phyloP scores from a whole-genome alignment of 306 rosid genomes.

The Pueraria montana region DNA sequence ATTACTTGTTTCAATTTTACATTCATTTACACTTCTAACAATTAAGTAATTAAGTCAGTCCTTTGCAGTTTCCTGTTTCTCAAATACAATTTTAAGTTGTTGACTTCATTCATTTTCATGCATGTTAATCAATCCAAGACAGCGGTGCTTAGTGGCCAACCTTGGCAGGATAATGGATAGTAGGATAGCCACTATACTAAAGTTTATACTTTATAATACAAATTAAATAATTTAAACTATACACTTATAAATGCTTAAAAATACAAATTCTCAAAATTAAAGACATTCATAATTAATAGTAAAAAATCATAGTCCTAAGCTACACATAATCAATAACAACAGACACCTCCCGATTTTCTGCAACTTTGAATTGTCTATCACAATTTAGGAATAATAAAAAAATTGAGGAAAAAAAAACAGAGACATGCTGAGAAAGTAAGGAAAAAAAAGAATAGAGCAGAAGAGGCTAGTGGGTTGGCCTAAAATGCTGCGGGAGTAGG shows the following conservation, averaged over 20 bases:
- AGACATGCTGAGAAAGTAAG: not conserved
- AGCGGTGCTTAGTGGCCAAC: not conserved
- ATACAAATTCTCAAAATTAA: too few relatives aligned
- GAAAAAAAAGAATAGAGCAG: not conserved
- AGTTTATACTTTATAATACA: not conserved
- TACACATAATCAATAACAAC: too few relatives aligned
- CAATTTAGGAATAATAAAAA: not conserved
- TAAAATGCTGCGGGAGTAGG: not conserved
- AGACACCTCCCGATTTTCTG: not conserved
- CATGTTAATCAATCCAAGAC: not conserved
- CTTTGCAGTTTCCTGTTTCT: not conserved
- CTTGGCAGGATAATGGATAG: not conserved
- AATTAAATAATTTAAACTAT: not conserved
- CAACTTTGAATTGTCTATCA: too few relatives aligned
- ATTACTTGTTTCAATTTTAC: not conserved
- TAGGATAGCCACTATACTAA: not conserved
- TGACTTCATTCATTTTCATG: not conserved
- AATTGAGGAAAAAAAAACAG: not conserved
- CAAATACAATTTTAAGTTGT: not conserved
- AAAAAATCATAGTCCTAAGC: too few relatives aligned
- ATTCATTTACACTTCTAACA: not conserved
- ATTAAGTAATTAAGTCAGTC: not conserved
- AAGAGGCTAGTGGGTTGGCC: not conserved
- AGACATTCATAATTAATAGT: not conserved
- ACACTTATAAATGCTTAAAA: too few relatives aligned